Conservation (phyloP, 2,329 filamentous ascomycete genomes). For the Cadophora sp. region DNA sequence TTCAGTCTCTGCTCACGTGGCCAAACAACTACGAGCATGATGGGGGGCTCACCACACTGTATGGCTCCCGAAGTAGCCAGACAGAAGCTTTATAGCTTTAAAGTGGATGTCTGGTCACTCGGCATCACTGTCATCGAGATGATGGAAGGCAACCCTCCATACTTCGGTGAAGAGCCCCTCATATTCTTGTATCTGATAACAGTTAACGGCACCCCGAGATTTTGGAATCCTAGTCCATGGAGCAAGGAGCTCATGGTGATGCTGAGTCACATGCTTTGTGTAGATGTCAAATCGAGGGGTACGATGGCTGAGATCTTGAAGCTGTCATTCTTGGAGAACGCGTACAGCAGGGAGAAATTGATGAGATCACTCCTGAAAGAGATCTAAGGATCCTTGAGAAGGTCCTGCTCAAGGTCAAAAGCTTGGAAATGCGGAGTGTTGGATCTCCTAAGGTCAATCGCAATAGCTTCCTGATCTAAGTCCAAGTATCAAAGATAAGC, state of each 20-base stretch:
- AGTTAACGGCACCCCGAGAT: constrained; percentile 92
- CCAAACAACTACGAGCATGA: constrained; percentile 95
- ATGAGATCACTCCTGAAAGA: neutral
- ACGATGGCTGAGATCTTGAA: neutral
- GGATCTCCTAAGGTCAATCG: no score
- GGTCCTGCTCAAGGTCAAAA: neutral
- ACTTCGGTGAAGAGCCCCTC: constrained; percentile 95
- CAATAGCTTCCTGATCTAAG: no score
- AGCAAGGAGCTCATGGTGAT: constrained; percentile 98
- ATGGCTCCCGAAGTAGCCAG: constrained; percentile 99
- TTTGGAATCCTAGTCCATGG: constrained; percentile 98
- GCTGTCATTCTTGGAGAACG: neutral
- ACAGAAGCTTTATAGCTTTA: constrained; percentile 97
- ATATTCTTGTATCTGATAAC: constrained; percentile 98
- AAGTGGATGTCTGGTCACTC: constrained; percentile 98
- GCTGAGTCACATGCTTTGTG: constrained; percentile 92
- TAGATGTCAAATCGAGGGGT: constrained; percentile 67
- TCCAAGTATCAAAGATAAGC: neutral
- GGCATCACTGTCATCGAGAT: constrained; percentile 99
- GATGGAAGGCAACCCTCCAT: constrained; percentile 98
- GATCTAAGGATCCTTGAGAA: neutral
- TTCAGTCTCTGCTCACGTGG: constrained; percentile 98
- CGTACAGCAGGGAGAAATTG: neutral
- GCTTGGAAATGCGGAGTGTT: no score
- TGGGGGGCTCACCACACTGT: constrained; percentile 99